Evolutionary conservation across 2,329 filamentous ascomycete genomes (phyloP).

Genomic region (Colletotrichum musicola): DNA sequence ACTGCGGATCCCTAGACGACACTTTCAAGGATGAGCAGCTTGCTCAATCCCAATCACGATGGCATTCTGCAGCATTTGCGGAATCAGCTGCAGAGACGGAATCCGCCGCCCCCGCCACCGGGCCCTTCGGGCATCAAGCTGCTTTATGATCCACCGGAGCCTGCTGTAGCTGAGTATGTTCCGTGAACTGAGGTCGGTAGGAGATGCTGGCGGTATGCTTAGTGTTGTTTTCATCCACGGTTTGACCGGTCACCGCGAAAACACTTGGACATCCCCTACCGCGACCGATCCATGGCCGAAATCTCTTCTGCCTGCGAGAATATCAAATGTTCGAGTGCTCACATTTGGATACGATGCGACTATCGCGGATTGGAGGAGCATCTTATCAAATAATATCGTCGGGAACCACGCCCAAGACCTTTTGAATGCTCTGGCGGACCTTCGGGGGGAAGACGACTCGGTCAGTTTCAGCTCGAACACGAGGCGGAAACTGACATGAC

Average conservation of each 20-base stretch:
- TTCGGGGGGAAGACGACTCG: conserved; percentile 45
- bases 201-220: background rate
- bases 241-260: conserved; percentile 37
- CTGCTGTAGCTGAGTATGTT: no score
- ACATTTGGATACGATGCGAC: conserved; percentile 50
- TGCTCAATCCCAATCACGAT: no score
- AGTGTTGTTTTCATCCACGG: background rate
- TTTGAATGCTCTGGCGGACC: conserved; percentile 43
- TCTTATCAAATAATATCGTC: conserved; percentile 46
- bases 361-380: conserved; percentile 43
- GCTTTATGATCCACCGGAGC: no score
- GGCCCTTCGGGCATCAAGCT: no score
- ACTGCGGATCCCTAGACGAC: no score
- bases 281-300: conserved; percentile 46
- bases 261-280: conserved; percentile 48
- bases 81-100: no score
- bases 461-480: conserved; percentile 25
- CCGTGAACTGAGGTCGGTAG: no score
- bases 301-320: conserved; percentile 44
- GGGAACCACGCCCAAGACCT: conserved; percentile 48
- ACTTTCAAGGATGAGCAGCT: no score
- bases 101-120: no score
- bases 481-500: background rate
- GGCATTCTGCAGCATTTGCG: no score
- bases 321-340: conserved; percentile 47